phyloP scores from a whole-genome alignment of 2,329 filamentous ascomycete species.

The Dactylellina parvicollis region DNA sequence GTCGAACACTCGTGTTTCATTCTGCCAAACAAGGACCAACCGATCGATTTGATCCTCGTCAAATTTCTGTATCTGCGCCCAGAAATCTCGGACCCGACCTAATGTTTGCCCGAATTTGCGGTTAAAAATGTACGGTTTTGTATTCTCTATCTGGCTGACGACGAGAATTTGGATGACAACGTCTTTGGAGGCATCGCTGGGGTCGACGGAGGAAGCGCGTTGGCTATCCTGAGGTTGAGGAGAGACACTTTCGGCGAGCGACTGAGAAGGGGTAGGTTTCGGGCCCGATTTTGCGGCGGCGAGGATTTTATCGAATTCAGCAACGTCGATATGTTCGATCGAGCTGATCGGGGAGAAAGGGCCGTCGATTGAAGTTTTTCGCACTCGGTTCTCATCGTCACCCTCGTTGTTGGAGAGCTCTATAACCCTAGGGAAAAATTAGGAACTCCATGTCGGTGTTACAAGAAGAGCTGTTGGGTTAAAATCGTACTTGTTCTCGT shows the following conservation, averaged over 20 bases:
- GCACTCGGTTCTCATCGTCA: slow-evolving; percentile 7
- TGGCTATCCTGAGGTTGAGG: slow-evolving; percentile 10
- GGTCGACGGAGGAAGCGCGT: slow-evolving; percentile 18
- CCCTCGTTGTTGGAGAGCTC: slow-evolving; percentile 14
- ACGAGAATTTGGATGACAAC: slow-evolving; percentile 46
- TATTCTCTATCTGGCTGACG: slow-evolving; percentile 25
- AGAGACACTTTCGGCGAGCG: not conserved
- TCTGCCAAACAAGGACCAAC: slow-evolving; percentile 41
- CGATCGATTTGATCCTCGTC: slow-evolving; percentile 16
- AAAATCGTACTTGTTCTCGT: slow-evolving; percentile 14
- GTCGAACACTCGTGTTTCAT: slow-evolving; percentile 44
- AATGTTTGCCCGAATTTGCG: slow-evolving; percentile 44
- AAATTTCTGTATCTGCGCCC: slow-evolving; percentile 36
- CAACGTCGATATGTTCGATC: slow-evolving; percentile 8
- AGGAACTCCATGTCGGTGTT: no score
- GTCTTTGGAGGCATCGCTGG: slow-evolving; percentile 28
- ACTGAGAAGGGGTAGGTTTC: not conserved
- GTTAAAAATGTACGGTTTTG: slow-evolving; percentile 32
- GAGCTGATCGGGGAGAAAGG: not conserved
- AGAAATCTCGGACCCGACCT: slow-evolving; percentile 37
- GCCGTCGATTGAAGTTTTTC: slow-evolving; percentile 9
- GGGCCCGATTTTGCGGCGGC: slow-evolving; percentile 20
- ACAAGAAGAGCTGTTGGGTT: no score
- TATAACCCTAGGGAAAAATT: not conserved
- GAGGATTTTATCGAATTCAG: slow-evolving; percentile 41